Conservation (phyloP, 2,329 filamentous ascomycete species). For the Didymella arachidicola region DNA sequence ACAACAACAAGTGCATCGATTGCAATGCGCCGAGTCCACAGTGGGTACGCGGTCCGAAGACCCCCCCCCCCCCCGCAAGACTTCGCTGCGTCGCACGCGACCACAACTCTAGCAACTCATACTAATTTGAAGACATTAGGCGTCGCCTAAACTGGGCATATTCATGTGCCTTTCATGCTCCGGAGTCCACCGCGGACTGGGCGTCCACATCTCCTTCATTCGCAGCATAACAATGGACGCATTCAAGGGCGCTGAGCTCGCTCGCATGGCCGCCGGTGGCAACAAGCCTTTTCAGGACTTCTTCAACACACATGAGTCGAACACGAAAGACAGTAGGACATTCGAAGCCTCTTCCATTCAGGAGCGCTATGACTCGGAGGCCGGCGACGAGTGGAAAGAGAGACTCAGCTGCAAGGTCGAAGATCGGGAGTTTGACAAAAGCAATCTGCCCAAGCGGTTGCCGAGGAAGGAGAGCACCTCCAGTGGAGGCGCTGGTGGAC, state of each 20-base stretch:
- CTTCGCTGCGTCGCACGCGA: slow-evolving; percentile 10
- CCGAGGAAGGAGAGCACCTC: slow-evolving; percentile 45
- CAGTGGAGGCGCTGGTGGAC: slow-evolving; percentile 34
- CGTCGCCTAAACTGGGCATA: slow-evolving; percentile 93
- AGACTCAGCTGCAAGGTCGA: slow-evolving; percentile 87
- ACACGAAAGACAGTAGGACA: slow-evolving; percentile 56
- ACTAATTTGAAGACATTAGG: slow-evolving; percentile 53
- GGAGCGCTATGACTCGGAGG: slow-evolving; percentile 87
- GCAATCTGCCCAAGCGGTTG: slow-evolving; percentile 62
- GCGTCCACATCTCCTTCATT: slow-evolving; percentile 98
- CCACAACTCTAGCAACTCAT: slow-evolving; percentile 12
- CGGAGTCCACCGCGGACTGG: slow-evolving; percentile 90
- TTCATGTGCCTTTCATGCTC: slow-evolving; percentile 98
- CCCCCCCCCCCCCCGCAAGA: no score
- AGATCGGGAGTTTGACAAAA: slow-evolving; percentile 82
- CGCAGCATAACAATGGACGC: slow-evolving; percentile 98
- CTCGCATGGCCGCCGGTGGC: slow-evolving; percentile 90
- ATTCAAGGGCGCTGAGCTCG: slow-evolving; percentile 91
- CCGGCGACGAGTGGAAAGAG: slow-evolving; percentile 95
- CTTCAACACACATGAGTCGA: slow-evolving; percentile 69
- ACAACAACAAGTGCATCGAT: slow-evolving; percentile 92
- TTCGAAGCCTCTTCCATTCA: slow-evolving; percentile 91
- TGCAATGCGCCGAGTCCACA: slow-evolving; percentile 95
- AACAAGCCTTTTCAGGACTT: slow-evolving; percentile 88
- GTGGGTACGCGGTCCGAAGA: slow-evolving; percentile 71